These are phyloP conservation scores for Scytalidium sp. DNA, from an alignment of 2,329 filamentous ascomycete species.

Conservation along the genomic window DNA sequence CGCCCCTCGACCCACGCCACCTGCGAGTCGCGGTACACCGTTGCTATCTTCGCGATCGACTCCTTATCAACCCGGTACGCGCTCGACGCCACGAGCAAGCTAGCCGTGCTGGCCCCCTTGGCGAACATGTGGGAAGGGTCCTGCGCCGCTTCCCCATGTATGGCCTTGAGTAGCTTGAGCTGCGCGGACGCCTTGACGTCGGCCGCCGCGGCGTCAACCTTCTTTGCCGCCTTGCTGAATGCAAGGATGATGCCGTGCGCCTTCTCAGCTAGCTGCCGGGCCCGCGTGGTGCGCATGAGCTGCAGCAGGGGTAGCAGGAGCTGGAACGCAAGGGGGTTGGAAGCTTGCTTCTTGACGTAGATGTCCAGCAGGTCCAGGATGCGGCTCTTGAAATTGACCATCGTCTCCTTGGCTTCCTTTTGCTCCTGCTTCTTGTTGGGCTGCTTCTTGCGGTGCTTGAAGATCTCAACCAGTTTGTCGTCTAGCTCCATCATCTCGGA, in stretches of 20 bases:
- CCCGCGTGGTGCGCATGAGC: constrained; percentile 72
- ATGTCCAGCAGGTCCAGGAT: constrained; percentile 85
- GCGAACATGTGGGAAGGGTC: constrained; percentile 68
- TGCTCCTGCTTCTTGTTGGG: constrained; percentile 75
- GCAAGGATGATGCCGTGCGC: constrained; percentile 69
- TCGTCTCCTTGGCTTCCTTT: constrained; percentile 82
- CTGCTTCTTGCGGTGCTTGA: constrained; percentile 70
- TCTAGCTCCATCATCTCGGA: constrained; percentile 93
- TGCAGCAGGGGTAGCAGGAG: constrained; percentile 74
- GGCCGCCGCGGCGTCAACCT: constrained; percentile 41
- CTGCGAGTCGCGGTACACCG: constrained; percentile 63
- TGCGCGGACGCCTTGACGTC: constrained; percentile 37
- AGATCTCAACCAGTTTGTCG: constrained; percentile 77
- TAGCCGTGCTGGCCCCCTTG: constrained; percentile 70
- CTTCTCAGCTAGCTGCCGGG: constrained; percentile 72
- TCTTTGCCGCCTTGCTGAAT: constrained; percentile 61
- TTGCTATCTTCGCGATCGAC: constrained; percentile 52
- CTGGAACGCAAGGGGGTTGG: constrained; percentile 63
- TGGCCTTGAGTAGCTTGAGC: constrained; percentile 52
- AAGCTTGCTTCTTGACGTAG: constrained; percentile 76
- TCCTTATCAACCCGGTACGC: constrained; percentile 53
- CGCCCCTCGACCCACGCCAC: constrained; percentile 55
- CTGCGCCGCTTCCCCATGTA: constrained; percentile 66
- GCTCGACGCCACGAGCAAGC: constrained; percentile 62
- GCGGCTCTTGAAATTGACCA: constrained; percentile 92